Base-by-base conservation (phyloP, 805 yeast genomes). In the Spathaspora boniae region DNA sequence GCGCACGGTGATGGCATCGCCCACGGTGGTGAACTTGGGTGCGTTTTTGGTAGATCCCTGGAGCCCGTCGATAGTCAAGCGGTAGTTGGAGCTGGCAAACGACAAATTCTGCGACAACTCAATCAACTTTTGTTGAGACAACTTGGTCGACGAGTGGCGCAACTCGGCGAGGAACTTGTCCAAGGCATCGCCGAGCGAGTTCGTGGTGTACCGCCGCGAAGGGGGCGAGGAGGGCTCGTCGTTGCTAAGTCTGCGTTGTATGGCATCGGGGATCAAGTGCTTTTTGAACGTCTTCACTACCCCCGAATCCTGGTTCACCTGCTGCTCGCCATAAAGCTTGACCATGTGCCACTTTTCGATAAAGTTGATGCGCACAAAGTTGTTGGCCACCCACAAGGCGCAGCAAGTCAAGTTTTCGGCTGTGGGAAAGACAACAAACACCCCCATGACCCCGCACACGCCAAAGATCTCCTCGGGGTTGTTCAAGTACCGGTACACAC, bases 381-480 rank as follows among this genome's bases (percentile, higher is more conserved):
- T 81, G 41, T 80, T 76, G 7, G 70, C 53, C 2, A 86, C 76
- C 86, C 89, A 85, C 30, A 68, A 40, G 6, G 47, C 39, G 27
- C 82, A 54, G 46, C 74, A 65, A 0, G 82, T 75, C 32, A 83
- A 48, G 36, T 74, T 62, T 37, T 65, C 64, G 31, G 73, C 64
- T 1, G 79, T 69, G 16, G 80, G 76, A 37, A 68, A 54, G 27
- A 86, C 72, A 37, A 85, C 68, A 23, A 82, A 60, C 1, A 79
- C 77, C 16, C 91, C 93, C 86, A 87, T 82, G 25, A 83, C 72
- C 11, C 91, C 91, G 43, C 87, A 77, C 37, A 80, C 78, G 9
- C 94, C 91, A 40, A 83, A 70, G 11, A 85, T 58, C 45, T 86
- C 81, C 53, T 85, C 94, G 7, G 95, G 95, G 50, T 85, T 82